Evolutionary conservation across 305 asterid species (phyloP).

Genomic region (Euphrasia arctica): DNA sequence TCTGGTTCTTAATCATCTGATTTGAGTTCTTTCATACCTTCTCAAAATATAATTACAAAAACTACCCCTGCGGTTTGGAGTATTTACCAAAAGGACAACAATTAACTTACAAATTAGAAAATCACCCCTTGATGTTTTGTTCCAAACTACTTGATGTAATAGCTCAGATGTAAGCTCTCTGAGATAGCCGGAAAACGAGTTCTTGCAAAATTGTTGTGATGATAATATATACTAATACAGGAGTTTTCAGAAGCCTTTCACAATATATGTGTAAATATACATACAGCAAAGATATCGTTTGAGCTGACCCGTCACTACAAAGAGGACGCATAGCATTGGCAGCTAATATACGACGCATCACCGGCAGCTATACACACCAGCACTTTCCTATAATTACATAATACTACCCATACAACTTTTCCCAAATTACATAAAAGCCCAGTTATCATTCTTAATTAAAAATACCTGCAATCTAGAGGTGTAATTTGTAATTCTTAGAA

Average conservation of each 20-base stretch:
- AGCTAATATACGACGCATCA: conserved; percentile 32
- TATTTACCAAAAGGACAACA: background rate
- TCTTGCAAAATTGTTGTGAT: background rate
- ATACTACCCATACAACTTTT: background rate
- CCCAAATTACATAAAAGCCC: background rate
- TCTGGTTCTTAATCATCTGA: conserved; percentile 10
- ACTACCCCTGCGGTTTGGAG: background rate
- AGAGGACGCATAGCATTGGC: conserved; percentile 63
- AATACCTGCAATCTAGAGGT: background rate
- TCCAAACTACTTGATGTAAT: background rate
- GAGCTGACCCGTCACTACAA: conserved; percentile 65
- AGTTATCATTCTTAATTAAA: background rate
- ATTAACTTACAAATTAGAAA: background rate
- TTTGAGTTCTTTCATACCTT: background rate
- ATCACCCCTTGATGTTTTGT: background rate
- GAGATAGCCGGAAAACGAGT: too few species aligned
- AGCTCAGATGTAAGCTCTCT: too few species aligned
- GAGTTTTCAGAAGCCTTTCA: conserved; percentile 25
- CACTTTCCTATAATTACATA: background rate
- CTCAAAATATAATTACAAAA: background rate
- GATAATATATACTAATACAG: background rate
- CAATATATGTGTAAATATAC: conserved; percentile 21
- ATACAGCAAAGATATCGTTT: conserved; percentile 32
- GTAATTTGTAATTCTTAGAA: background rate
- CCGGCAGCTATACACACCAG: conserved; percentile 22